Base-by-base conservation (phyloP, 176 grass and related monocot species). In the Alloteropsis semialata region DNA sequence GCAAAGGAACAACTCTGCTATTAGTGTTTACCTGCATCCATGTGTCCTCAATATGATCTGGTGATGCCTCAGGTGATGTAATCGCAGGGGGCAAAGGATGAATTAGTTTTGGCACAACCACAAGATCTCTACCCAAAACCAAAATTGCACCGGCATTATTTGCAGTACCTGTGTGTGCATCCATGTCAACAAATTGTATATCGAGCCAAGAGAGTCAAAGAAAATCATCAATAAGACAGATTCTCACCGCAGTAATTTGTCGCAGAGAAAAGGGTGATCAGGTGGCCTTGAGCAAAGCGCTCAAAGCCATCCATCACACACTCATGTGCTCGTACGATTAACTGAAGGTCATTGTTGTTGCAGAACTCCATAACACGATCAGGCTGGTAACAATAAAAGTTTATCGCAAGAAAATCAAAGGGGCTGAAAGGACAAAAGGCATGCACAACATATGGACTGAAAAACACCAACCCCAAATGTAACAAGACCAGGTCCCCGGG, bases 291-390 rank as follows among this genome's bases (percentile, higher is more conserved):
- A 93, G 97, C 97, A 89, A 99, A 99, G 16, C 97, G 97, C 72
- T 99, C 97, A 92, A 99, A 99, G 46, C 97, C 97, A 85, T 99
- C 97, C 97, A 99, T 99, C 44, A 99, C 97, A 55, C 97, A 99
- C 65, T 99, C 97, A 42, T 99, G 97, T 24, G 97, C 97, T 77
- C 97, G 93, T 72, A 99, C 89, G 81, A 99, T 99, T 85, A 99
- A 83, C 21, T 99, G 97, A 82, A 99, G 89, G 43, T 99, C 97
- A 66, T 99, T 99, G 70, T 99, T 99, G 80, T 99, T 94, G 81
- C 97, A 99, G 61, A 99, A 99, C 85, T 99, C 97, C 89, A 99
- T 96, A 34, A 99, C 97, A 56, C 97, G 93, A 82, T 99, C 97
- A 86, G 97, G 97, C 97, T 99, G 84, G 29, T 66, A 89, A 82